Evolutionary conservation across 2,329 filamentous ascomycete species (phyloP), one percentile per base, ranked within the genome.

Genomic region (Monilinia aucupariae): DNA sequence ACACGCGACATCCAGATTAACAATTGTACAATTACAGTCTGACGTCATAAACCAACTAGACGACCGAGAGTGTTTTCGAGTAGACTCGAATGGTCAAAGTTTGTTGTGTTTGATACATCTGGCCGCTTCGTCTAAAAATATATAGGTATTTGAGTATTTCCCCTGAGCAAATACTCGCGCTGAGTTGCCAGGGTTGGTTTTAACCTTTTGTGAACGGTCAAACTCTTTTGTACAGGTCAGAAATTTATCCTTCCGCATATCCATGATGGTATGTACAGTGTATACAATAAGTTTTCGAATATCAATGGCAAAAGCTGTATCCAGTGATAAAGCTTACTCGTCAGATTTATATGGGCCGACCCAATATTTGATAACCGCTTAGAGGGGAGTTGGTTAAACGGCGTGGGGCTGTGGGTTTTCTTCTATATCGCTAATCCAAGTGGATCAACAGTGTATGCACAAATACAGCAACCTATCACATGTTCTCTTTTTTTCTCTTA

Each of bases 41-140:
- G 53, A 55, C 53, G 53, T 55, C 53, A 56, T 56, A 56, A 56
- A 56, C 53, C 53, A 56, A 56, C 53, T 56, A 56, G 53, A 56
- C 53, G 53, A 56, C 53, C 53, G 53, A 56, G 53, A 56, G 53
- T 56, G 6, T 39, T 10, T 47, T 47, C 53, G 41, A 47, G 53
- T 56, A 39, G 17, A 20, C 53, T 56, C 53, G 41, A 56, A 34
- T 32, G 39, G 53, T 45, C 53, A 55, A 25, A 45, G 12, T 55
- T 55, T 55, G 53, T 71, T 55, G 39, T 55, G 39, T 55, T 55
- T 55, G 53, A 9, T 55, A 6, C 0, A 1, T 3, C 1, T 0
- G 1, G 2, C 0, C 1, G 0, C 0, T 1, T 4, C 1, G 9
- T 22, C 32, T 3, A 1, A 22, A 17, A 9, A n/a, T 45, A 22